phyloP scores from a whole-genome alignment of 495 filamentous ascomycete species.

The Oidiodendron maius region DNA sequence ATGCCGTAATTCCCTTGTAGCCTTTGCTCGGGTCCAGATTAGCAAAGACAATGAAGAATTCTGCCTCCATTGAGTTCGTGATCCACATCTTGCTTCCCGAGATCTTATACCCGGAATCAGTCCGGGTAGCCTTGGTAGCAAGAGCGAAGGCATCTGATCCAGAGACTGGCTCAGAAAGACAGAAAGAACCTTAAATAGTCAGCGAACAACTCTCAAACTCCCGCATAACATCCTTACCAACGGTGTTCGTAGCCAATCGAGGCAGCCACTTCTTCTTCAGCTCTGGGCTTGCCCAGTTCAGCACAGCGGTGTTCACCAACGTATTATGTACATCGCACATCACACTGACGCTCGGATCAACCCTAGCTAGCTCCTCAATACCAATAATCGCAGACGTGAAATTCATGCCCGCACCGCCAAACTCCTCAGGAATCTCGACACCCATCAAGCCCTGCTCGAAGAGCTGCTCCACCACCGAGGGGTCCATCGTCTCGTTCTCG shows the following conservation, averaged over 20 bases:
- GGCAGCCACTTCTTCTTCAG: conserved; percentile 83
- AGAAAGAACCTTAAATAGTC: conserved; percentile 70
- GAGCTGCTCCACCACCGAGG: conserved; percentile 76
- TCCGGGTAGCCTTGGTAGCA: conserved; percentile 74
- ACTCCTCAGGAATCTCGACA: conserved; percentile 95
- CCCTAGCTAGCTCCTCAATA: conserved; percentile 92
- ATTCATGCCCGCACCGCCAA: conserved; percentile 95
- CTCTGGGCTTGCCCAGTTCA: conserved; percentile 75
- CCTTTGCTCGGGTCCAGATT: conserved; percentile 83
- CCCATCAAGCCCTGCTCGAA: conserved; percentile 99
- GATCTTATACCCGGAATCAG: conserved; percentile 74
- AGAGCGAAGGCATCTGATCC: conserved; percentile 96
- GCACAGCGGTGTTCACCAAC: conserved; percentile 85
- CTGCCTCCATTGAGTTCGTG: conserved; percentile 89
- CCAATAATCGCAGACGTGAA: conserved; percentile 94
- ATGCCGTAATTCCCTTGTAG: conserved; percentile 95
- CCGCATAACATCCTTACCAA: conserved; percentile 28
- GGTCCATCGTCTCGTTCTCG: conserved; percentile 92
- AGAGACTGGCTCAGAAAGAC: conserved; percentile 87
- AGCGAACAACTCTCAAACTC: neutral
- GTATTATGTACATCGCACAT: conserved; percentile 97
- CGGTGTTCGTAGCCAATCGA: conserved; percentile 77
- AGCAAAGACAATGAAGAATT: conserved; percentile 96
- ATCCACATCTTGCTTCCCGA: conserved; percentile 99
- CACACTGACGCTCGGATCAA: conserved; percentile 92